These are phyloP conservation scores for Rhizopogon vulgaris DNA, from an alignment of 768 basidiomycete genomes.

Conservation along the genomic window DNA sequence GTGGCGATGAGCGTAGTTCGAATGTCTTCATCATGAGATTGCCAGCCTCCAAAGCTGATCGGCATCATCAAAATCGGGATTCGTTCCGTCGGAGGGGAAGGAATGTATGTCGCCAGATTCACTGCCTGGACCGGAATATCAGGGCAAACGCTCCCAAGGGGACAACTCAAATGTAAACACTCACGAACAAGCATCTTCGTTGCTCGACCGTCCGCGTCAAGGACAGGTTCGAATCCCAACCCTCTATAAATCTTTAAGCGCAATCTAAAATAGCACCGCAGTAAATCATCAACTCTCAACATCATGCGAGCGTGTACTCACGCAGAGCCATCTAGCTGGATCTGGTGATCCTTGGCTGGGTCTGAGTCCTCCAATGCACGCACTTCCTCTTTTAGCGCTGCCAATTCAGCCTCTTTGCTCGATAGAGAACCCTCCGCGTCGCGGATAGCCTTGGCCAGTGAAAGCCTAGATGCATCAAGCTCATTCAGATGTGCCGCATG, in stretches of 20 bases:
- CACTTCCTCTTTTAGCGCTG: constrained; percentile 60
- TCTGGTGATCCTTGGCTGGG: constrained; percentile 65
- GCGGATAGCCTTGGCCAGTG: constrained; percentile 68
- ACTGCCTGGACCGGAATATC: constrained; percentile 32
- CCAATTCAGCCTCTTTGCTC: constrained; percentile 65
- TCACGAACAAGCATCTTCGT: constrained; percentile 65
- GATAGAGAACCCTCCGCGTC: constrained; percentile 62
- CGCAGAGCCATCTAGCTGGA: constrained; percentile 63
- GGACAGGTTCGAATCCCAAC: constrained; percentile 64
- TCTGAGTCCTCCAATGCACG: constrained; percentile 60
- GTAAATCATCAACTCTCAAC: background rate
- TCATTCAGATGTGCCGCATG: constrained; percentile 59
- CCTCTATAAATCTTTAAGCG: constrained; percentile 65
- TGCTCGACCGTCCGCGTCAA: constrained; percentile 44
- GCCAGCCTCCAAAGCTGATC: constrained; percentile 31
- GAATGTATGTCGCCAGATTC: constrained; percentile 37
- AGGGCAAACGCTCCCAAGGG: background rate
- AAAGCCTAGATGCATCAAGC: constrained; percentile 55
- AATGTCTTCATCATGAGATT: constrained; percentile 17
- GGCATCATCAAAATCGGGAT: constrained; percentile 22
- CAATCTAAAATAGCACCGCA: constrained; percentile 36
- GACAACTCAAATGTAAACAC: constrained; percentile 22
- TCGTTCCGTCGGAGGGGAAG: constrained; percentile 21
- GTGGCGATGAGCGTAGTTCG: background rate
- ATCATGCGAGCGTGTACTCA: constrained; percentile 29